These are phyloP conservation scores for Cladophialophora exuberans DNA, from an alignment of 2,329 filamentous ascomycete genomes.

Conservation along the genomic window DNA sequence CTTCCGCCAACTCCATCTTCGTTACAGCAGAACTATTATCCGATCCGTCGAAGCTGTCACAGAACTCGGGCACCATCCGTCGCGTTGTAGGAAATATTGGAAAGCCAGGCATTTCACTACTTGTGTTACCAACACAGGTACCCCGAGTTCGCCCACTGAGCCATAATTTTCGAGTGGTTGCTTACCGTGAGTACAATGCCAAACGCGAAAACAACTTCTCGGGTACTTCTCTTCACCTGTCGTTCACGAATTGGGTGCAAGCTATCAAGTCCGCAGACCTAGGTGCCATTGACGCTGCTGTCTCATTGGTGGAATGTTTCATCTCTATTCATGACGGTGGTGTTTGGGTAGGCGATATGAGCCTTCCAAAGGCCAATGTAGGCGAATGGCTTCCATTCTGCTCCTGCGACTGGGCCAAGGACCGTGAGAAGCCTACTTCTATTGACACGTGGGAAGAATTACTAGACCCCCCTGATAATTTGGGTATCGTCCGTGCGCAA, in stretches of 20 bases:
- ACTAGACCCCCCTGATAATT: conserved; percentile 16
- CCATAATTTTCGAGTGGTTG: not conserved
- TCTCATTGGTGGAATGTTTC: conserved; percentile 27
- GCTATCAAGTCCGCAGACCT: conserved; percentile 6
- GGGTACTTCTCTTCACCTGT: conserved; percentile 27
- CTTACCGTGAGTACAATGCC: conserved; percentile 15
- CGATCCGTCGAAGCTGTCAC: conserved; percentile 31
- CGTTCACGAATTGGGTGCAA: conserved; percentile 18
- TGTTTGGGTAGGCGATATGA: conserved; percentile 31
- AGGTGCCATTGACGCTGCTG: conserved; percentile 15
- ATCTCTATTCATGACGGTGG: conserved; percentile 32
- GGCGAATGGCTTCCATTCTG: not conserved
- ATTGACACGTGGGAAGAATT: conserved; percentile 29
- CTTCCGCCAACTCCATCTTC: conserved; percentile 35
- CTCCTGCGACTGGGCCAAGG: not conserved
- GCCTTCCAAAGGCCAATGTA: not conserved
- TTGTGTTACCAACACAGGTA: conserved; percentile 20
- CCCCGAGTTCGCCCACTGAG: not conserved
- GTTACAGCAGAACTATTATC: conserved; percentile 30
- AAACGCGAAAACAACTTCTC: conserved; percentile 23
- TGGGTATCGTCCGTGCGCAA: conserved; percentile 20
- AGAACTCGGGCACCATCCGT: conserved; percentile 7
- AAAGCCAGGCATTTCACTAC: conserved; percentile 25
- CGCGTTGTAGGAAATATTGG: conserved; percentile 34
- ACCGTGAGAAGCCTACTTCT: conserved; percentile 7